Evolutionary conservation across 306 rosid species (phyloP), one percentile per base, ranked within the genome.

Genomic region (Pyrus bretschneideri): DNA sequence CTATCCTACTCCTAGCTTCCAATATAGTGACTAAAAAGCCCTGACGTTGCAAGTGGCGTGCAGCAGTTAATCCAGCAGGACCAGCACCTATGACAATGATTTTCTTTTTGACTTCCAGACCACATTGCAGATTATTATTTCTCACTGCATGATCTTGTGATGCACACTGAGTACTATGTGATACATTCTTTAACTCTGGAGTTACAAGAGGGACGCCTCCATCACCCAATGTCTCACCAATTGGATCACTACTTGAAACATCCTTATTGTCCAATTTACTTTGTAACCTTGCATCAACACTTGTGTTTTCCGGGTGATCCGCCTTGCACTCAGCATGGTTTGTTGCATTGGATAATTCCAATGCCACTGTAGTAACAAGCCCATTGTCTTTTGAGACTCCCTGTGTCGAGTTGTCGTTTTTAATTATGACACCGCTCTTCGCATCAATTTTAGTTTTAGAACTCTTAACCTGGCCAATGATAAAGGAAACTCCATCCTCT

Each of bases 11-110:
- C 91, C 99, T 93, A 70, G 90, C 99, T 86, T 96, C 99, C 69
- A 96, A 88, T 55, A 96, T 77, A 63, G 86, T 87, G 46, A 96
- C 97, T 71, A 81, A 30, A 86, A 93, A 91, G 60, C 98, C 99
- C 77, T 91, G 99, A 31, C 99, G 98, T 72, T 88, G 89, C 88
- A 96, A 84, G 86, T 96, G 99, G 76, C 97, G 93, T 46, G 99
- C 93, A 79, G 99, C 98, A 83, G 91, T 96, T 81, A 96, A 81
- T 80, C 99, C 99, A 80, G 99, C 98, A 76, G 99, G 99, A 81
- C 99, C 99, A 85, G 96, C 99, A 82, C 99, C 99, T 68, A 96
- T 83, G 72, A 96, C 85, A 77, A 96, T 85, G 66, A 96, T 88
- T 83, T 82, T 88, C 90, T 89, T 96, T 81, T 80, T 79, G 29